Conservation (phyloP, 768 basidiomycete genomes). For the Agrocybe praecox region DNA sequence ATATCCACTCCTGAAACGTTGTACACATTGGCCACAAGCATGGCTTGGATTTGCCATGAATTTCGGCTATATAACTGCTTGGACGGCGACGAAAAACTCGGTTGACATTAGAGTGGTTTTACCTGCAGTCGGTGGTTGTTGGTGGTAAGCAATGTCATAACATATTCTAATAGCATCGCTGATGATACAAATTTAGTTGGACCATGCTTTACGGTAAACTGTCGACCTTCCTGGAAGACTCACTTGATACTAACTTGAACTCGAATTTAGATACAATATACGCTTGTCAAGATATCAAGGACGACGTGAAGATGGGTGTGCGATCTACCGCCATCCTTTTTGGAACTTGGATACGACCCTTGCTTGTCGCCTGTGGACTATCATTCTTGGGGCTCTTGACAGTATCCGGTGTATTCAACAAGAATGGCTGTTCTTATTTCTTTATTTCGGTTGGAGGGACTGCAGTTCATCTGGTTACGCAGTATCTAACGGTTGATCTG, state of each 20-base stretch:
- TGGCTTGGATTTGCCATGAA: conserved; percentile 65
- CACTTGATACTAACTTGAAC: neutral
- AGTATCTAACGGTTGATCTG: conserved; percentile 45
- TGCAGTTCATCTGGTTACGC: conserved; percentile 46
- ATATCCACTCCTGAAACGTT: conserved; percentile 59
- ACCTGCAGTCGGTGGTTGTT: conserved; percentile 41
- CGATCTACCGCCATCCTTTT: conserved; percentile 78
- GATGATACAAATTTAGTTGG: conserved; percentile 32
- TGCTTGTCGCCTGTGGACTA: conserved; percentile 54
- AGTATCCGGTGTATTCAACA: conserved; percentile 54
- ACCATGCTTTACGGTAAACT: conserved; percentile 48
- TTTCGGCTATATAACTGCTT: conserved; percentile 52
- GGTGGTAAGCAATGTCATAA: conserved; percentile 50
- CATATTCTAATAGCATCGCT: conserved; percentile 14
- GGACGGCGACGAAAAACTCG: conserved; percentile 40
- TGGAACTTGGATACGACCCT: conserved; percentile 56
- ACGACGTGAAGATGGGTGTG: conserved; percentile 74
- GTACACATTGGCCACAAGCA: conserved; percentile 63
- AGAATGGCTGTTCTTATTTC: conserved; percentile 51
- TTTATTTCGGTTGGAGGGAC: conserved; percentile 48
- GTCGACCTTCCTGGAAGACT: neutral
- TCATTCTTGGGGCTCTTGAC: conserved; percentile 54
- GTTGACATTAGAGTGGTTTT: conserved; percentile 34
- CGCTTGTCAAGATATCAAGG: conserved; percentile 77
- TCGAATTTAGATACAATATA: conserved; percentile 59